phyloP scores from a whole-genome alignment of 2,329 filamentous ascomycete species.

The Cladosporium velox region DNA sequence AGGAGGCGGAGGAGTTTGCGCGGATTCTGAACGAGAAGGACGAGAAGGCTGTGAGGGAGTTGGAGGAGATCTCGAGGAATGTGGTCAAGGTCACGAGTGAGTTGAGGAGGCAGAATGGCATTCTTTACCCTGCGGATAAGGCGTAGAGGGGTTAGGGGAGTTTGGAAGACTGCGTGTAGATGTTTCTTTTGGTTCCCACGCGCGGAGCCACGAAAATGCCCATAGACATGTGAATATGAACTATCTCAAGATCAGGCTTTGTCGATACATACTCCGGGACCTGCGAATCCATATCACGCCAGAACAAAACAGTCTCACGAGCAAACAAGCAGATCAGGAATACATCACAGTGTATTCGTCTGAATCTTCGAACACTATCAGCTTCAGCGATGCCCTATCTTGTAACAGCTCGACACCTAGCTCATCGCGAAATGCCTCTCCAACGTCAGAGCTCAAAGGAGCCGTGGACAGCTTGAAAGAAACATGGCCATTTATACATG shows the following conservation, averaged over 20 bases:
- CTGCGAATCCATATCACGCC: too few species aligned
- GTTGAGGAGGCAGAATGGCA: slow-evolving; percentile 47
- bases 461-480: background rate
- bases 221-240: slow-evolving; percentile 2
- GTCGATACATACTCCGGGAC: background rate
- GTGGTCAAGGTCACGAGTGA: slow-evolving; percentile 47
- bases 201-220: background rate
- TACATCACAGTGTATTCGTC: background rate
- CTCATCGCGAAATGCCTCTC: background rate
- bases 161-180: background rate
- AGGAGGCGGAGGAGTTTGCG: slow-evolving; percentile 51
- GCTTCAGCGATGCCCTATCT: background rate
- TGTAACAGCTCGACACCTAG: background rate
- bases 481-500: background rate
- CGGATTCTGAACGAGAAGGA: slow-evolving; percentile 46
- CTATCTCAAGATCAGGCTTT: background rate
- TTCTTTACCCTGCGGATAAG: slow-evolving; percentile 45
- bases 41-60: slow-evolving; percentile 38
- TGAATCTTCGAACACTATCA: background rate
- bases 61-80: slow-evolving; percentile 45
- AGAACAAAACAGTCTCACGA: background rate
- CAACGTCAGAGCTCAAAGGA: background rate
- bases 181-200: background rate
- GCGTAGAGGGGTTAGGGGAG: slow-evolving; percentile 11
- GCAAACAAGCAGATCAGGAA: background rate